Evolutionary conservation across 2,329 filamentous ascomycete genomes (phyloP).

Genomic region (Fusarium equiseti): DNA sequence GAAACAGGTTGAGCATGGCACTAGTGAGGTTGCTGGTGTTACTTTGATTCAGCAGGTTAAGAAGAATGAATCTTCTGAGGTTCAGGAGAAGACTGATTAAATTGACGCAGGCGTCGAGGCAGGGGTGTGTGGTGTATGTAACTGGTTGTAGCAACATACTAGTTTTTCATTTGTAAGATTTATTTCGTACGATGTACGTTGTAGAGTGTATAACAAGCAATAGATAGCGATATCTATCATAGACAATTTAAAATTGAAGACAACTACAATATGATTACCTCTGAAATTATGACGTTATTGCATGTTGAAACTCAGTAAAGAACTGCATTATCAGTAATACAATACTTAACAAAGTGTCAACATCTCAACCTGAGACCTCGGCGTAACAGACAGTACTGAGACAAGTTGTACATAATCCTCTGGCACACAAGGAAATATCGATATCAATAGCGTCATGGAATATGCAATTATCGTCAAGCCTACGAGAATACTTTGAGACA

Average conservation of each 20-base stretch:
- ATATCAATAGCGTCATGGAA: background rate
- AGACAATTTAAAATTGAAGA: background rate
- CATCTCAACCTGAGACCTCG: no score
- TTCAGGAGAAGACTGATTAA: slow-evolving; percentile 34
- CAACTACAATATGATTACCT: background rate
- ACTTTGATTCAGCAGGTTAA: slow-evolving; percentile 52
- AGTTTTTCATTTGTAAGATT: background rate
- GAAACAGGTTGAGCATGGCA: slow-evolving; percentile 56
- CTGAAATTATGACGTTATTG: no score
- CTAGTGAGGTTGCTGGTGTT: slow-evolving; percentile 52
- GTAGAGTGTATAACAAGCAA: background rate
- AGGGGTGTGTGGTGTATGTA: no score
- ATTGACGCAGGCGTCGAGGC: background rate
- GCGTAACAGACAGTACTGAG: background rate
- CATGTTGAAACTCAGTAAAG: no score
- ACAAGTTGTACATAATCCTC: no score
- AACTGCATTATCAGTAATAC: no score
- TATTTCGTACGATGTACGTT: background rate
- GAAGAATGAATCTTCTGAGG: slow-evolving; percentile 22
- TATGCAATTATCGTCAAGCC: background rate
- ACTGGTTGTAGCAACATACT: background rate
- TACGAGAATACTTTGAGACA: background rate
- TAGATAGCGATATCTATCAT: background rate
- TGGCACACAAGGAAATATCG: no score
- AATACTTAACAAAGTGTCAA: no score